Evolutionary conservation across 2,329 filamentous ascomycete species (phyloP).

Genomic region (Hypoxylon sp.): DNA sequence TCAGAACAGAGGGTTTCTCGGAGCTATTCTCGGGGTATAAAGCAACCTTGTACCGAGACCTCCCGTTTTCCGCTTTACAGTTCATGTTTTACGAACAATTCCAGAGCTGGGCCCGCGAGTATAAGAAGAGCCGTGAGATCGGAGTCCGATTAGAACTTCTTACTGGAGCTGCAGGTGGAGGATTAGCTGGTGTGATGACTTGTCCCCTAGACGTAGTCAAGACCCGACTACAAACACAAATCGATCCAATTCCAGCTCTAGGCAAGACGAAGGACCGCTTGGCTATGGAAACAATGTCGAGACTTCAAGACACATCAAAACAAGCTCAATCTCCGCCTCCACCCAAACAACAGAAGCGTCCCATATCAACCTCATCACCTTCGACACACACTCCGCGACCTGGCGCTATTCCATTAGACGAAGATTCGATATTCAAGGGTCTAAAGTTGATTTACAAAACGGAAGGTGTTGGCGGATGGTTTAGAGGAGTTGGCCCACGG

Average conservation of each 20-base stretch:
- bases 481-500: conserved; percentile 92
- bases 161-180: conserved; percentile 90
- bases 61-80: conserved; percentile 95
- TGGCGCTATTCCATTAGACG: conserved; percentile 84
- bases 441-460: conserved; percentile 89
- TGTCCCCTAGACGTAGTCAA: conserved; percentile 98
- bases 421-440: conserved; percentile 89
- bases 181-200: conserved; percentile 92
- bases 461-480: conserved; percentile 91
- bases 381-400: conserved; percentile 86
- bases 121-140: conserved; percentile 85
- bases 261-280: conserved; percentile 49
- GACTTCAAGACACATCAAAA: conserved; percentile 46
- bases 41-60: conserved; percentile 91
- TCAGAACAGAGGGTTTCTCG: conserved; percentile 82
- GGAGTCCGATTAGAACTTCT: conserved; percentile 87
- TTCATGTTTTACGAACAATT: conserved; percentile 99
- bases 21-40: conserved; percentile 98
- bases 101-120: conserved; percentile 83
- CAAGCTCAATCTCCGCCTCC: conserved; percentile 52
- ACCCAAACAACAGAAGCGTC: conserved; percentile 71
- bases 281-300: conserved; percentile 47
- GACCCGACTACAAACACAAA: conserved; percentile 94
- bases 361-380: conserved; percentile 91
- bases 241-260: conserved; percentile 61